Evolutionary conservation across 176 grass and related monocot species (phyloP), one percentile per base, ranked within the genome.

Genomic region (Cenchrus americanus): DNA sequence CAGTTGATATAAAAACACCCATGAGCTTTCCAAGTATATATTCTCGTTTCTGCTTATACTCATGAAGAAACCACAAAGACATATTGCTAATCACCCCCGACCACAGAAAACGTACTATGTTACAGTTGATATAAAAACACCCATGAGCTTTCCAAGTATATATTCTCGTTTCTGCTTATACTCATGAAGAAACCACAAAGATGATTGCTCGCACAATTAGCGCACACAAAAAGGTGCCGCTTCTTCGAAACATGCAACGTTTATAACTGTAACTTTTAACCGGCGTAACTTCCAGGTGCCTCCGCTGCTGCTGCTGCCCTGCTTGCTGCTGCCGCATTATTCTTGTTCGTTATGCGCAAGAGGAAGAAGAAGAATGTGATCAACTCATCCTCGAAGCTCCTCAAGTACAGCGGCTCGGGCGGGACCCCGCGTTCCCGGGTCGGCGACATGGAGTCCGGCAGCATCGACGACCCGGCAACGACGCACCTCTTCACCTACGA

Each of bases 401-500:
- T 93, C 86, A 86, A 80, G 79, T 81, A 76, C 70, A 88, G 77
- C 78, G 73, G 69, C 64, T 87, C 88, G 5, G 67, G 21, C n/a
- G 78, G 76, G 43, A 85, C 85, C 11, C 89, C 85, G 0, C 69
- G 42, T 42, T 92, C 85, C 22, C 82, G 59, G 48, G 86, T 60
- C 55, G 46, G 75, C 50, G 88, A 94, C 80, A 66, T 85, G 76
- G 88, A 88, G 82, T 85, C 86, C 65, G 81, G 82, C 86, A 81
- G 83, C 80, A 3, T 30, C 71, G 30, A 82, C 74, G 76, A 90
- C 82, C 71, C 50, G 75, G 59, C 66, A 5, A 93, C 86, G 1
- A 93, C 86, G 1, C 91, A 84, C 40, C 66, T 93, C 82, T 98
- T 98, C 84, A 53, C 75, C 75, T 95, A 98, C 57, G 78, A 93